Evolutionary conservation across 805 yeast species (phyloP).

Genomic region (Kuraishia piskuri): DNA sequence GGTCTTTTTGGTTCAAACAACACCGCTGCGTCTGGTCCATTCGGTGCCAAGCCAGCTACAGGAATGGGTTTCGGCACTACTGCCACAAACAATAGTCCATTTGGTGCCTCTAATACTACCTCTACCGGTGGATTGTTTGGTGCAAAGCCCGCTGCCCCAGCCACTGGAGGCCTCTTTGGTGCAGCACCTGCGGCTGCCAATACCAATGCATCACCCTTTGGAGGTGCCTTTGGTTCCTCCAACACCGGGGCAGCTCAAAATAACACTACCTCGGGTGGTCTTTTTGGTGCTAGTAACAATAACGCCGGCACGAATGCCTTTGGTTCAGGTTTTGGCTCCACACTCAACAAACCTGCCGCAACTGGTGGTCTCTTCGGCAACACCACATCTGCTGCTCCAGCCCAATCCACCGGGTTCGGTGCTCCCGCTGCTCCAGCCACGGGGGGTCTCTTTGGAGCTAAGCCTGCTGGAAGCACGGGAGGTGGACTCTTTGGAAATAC

Average conservation of each 20-base stretch:
- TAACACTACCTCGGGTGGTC: conserved; percentile 3
- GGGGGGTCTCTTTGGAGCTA: conserved; percentile 32
- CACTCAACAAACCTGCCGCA: conserved; percentile 8
- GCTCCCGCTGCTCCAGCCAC: conserved; percentile 11
- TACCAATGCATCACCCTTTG: conserved; percentile 2
- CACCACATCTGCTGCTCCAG: conserved; percentile 10
- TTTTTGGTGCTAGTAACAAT: conserved; percentile 5
- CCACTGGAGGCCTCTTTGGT: conserved; percentile 33
- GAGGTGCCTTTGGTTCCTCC: conserved; percentile 19
- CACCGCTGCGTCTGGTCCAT: conserved; percentile 7
- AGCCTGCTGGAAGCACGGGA: conserved; percentile 13
- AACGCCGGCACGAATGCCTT: conserved; percentile 1
- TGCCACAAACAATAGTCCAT: conserved; percentile 13
- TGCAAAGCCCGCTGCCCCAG: conserved; percentile 14
- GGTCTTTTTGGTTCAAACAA: conserved; percentile 21
- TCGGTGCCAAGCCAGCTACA: conserved; percentile 11
- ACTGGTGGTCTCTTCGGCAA: conserved; percentile 38
- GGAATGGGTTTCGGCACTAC: conserved; percentile 15
- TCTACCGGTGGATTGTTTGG: conserved; percentile 27
- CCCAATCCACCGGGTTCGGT: conserved; percentile 11
- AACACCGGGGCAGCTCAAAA: conserved; percentile 20
- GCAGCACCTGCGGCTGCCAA: conserved; percentile 3
- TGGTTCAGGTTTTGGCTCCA: conserved; percentile 10
- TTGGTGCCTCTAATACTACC: conserved; percentile 14
- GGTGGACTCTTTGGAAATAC: conserved; percentile 14